Conservation (phyloP, 495 filamentous ascomycete species). For the Aspergillus indologenus region DNA sequence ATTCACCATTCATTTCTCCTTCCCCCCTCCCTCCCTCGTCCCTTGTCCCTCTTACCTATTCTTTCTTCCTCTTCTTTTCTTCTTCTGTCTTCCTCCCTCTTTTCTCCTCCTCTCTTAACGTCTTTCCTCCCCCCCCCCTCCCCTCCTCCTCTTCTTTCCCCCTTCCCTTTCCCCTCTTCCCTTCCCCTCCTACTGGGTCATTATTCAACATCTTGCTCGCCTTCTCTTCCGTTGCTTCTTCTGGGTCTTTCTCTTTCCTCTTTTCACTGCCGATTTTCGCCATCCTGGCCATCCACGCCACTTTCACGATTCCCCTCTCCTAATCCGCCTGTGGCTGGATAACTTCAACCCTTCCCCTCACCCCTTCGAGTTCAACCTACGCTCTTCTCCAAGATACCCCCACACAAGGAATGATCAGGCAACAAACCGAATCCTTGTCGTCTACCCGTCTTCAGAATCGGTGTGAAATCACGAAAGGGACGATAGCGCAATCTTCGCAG, state of each 20-base stretch:
- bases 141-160: conserved; percentile 34
- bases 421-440: conserved; percentile 44
- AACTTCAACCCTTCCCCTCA: conserved; percentile 23
- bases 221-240: conserved; percentile 39
- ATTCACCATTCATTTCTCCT: conserved; percentile 25
- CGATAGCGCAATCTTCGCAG: conserved; percentile 47
- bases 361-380: conserved; percentile 35
- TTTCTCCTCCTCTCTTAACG: conserved; percentile 5
- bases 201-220: conserved; percentile 22
- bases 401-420: conserved; percentile 51
- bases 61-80: conserved; percentile 37
- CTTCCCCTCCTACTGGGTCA: conserved; percentile 16
- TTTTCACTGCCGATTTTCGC: conserved; percentile 12
- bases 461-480: conserved; percentile 51
- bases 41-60: conserved; percentile 34
- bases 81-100: conserved; percentile 14
- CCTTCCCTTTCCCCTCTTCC: conserved; percentile 7
- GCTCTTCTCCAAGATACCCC: conserved; percentile 27
- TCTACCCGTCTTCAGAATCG: conserved; percentile 49
- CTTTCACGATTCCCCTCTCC: conserved; percentile 34
- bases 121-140: conserved; percentile 20
- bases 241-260: conserved; percentile 35
- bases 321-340: conserved; percentile 51
- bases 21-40: conserved; percentile 32
- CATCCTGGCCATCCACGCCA: conserved; percentile 21